Conservation (phyloP, 1,284 basidiomycete species). For the Puccinia polysora region DNA sequence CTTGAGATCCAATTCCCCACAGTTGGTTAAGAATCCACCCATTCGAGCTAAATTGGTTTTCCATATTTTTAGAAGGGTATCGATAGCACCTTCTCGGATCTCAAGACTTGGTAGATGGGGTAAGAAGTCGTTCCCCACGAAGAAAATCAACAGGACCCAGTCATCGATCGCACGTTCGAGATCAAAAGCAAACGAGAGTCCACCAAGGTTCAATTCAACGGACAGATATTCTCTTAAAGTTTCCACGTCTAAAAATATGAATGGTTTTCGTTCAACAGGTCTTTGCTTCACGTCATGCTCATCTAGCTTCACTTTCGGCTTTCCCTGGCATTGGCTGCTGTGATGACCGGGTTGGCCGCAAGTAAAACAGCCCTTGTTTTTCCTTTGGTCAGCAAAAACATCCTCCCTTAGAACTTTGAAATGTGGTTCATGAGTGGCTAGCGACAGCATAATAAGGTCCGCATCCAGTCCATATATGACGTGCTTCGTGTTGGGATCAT, state of each 20-base stretch:
- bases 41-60: constrained; percentile 83
- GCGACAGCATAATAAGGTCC: constrained; percentile 96
- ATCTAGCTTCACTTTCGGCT: constrained; percentile 52
- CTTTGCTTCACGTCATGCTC: constrained; percentile 59
- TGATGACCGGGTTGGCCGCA: constrained; percentile 94
- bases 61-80: constrained; percentile 93
- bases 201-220: constrained; percentile 80
- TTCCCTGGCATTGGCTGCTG: constrained; percentile 71
- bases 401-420: constrained; percentile 97
- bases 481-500: constrained; percentile 92
- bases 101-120: constrained; percentile 96
- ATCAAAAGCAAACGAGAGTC: constrained; percentile 79
- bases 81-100: constrained; percentile 98
- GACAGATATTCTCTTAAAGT: constrained; percentile 95
- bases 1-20: constrained; percentile 79
- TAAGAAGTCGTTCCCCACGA: constrained; percentile 99
- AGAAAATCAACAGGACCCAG: constrained; percentile 99
- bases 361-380: constrained; percentile 73
- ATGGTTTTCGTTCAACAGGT: constrained; percentile 82
- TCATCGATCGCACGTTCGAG: constrained; percentile 97
- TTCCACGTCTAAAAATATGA: constrained; percentile 97
- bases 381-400: constrained; percentile 72
- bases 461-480: constrained; percentile 99
- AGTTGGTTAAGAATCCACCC: constrained; percentile 94
- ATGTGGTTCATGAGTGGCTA: constrained; percentile 96